Evolutionary conservation across 2,329 filamentous ascomycete species (phyloP).

Genomic region (Monosporascus sp.): DNA sequence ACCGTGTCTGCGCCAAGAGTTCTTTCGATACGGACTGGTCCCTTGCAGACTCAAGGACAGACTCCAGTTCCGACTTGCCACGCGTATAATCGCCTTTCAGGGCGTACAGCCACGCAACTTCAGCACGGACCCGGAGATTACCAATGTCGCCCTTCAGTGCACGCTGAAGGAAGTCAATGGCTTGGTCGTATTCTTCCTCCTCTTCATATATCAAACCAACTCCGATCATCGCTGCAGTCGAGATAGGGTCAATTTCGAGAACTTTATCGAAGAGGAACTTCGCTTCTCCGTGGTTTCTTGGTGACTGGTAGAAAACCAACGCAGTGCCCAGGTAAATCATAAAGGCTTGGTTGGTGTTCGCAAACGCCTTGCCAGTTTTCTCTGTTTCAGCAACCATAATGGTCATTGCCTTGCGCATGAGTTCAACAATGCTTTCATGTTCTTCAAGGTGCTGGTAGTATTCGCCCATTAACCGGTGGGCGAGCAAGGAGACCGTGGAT

Average conservation of each 20-base stretch:
- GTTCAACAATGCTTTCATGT: slow-evolving; percentile 73
- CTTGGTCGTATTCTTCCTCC: slow-evolving; percentile 79
- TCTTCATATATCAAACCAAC: slow-evolving; percentile 90
- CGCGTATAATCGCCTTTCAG: slow-evolving; percentile 68
- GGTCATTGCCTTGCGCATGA: slow-evolving; percentile 67
- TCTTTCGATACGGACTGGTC: slow-evolving; percentile 54
- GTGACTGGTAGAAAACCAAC: slow-evolving; percentile 83
- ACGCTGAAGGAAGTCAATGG: slow-evolving; percentile 72
- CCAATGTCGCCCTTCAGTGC: slow-evolving; percentile 66
- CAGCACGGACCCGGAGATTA: slow-evolving; percentile 75
- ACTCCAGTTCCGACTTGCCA: slow-evolving; percentile 65
- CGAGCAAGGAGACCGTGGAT: slow-evolving; percentile 66
- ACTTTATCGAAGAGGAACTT: slow-evolving; percentile 81
- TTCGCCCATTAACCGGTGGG: slow-evolving; percentile 75
- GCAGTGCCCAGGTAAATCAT: slow-evolving; percentile 79
- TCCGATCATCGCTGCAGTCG: slow-evolving; percentile 78
- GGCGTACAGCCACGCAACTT: slow-evolving; percentile 89
- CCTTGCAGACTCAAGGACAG: slow-evolving; percentile 57
- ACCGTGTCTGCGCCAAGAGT: slow-evolving; percentile 78
- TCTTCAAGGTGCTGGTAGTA: slow-evolving; percentile 84
- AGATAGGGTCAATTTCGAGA: slow-evolving; percentile 66
- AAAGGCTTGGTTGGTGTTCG: slow-evolving; percentile 67
- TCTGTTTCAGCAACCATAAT: slow-evolving; percentile 54
- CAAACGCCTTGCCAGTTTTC: slow-evolving; percentile 64
- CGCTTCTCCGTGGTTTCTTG: slow-evolving; percentile 83